These are phyloP conservation scores for Candida neerlandica DNA, from an alignment of 1,139 yeast species.

Conservation along the genomic window DNA sequence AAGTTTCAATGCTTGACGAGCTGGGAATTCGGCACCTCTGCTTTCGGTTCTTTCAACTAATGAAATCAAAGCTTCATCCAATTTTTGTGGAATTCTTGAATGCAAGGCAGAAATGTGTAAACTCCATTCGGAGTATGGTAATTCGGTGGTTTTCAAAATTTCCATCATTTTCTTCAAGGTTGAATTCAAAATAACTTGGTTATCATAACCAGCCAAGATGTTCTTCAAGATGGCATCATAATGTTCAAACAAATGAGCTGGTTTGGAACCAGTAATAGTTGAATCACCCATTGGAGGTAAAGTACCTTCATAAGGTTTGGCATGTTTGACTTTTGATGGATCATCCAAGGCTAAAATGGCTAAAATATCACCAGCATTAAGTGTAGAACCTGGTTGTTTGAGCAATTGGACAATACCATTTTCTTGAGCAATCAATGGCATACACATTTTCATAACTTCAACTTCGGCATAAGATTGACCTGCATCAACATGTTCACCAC, in stretches of 20 bases:
- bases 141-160: conserved; percentile 72
- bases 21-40: conserved; percentile 88
- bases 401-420: conserved; percentile 90
- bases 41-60: conserved; percentile 68
- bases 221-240: conserved; percentile 65
- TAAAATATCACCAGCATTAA: conserved; percentile 93
- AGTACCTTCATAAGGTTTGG: conserved; percentile 92
- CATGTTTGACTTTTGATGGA: conserved; percentile 96
- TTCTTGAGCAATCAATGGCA: conserved; percentile 90
- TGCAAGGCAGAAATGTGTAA: conserved; percentile 87
- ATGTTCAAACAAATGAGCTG: conserved; percentile 71
- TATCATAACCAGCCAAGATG: conserved; percentile 88
- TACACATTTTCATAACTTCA: conserved; percentile 98
- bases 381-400: conserved; percentile 98
- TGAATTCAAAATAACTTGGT: conserved; percentile 88
- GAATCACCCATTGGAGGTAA: conserved; percentile 89
- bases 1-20: conserved; percentile 71
- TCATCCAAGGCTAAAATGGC: conserved; percentile 94
- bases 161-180: conserved; percentile 74
- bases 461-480: conserved; percentile 98
- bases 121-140: conserved; percentile 94
- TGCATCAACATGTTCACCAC: conserved; percentile 88
- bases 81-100: conserved; percentile 78
- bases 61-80: conserved; percentile 67
- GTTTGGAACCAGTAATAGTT: conserved; percentile 77